These are phyloP conservation scores for Golubevia pallescens DNA, from an alignment of 1,284 basidiomycete species.

Conservation along the genomic window DNA sequence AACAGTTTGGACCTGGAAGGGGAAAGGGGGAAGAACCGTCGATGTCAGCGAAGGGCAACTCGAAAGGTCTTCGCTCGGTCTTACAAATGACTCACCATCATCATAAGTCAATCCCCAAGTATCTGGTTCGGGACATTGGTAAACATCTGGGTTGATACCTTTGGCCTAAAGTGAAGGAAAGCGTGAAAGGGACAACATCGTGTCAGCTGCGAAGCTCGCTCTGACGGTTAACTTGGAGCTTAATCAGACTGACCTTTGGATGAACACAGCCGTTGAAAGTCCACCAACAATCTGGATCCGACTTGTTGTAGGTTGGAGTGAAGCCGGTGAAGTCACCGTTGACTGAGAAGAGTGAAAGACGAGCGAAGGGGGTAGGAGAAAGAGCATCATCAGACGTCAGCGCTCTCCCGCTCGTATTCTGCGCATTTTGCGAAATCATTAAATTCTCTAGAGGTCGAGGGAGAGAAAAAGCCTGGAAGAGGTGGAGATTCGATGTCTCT, in stretches of 20 bases:
- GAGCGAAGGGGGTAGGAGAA: no score
- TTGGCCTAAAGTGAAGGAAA: no score
- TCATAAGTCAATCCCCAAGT: constrained; percentile 60
- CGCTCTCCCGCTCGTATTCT: no score
- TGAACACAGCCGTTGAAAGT: constrained; percentile 32
- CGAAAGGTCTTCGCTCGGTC: not conserved
- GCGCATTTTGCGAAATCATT: no score
- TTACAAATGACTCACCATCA: constrained; percentile 49
- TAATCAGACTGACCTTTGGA: constrained; percentile 40
- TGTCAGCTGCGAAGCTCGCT: no score
- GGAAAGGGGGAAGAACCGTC: not conserved
- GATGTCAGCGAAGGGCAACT: not conserved
- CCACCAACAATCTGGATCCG: constrained; percentile 61
- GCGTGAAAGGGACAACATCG: no score
- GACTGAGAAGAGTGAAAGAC: not conserved
- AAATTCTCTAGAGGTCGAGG: no score
- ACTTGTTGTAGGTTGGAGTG: constrained; percentile 10
- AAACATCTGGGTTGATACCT: constrained; percentile 27
- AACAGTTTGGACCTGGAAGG: constrained; percentile 28
- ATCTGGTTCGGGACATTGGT: constrained; percentile 41
- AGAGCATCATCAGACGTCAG: no score
- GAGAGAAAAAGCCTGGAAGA: no score
- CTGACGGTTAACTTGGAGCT: no score
- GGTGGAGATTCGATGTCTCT: no score
- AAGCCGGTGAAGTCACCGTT: constrained; percentile 21